Evolutionary conservation across 768 basidiomycete species (phyloP).

Genomic region (Brasilioporus rufonigricans): DNA sequence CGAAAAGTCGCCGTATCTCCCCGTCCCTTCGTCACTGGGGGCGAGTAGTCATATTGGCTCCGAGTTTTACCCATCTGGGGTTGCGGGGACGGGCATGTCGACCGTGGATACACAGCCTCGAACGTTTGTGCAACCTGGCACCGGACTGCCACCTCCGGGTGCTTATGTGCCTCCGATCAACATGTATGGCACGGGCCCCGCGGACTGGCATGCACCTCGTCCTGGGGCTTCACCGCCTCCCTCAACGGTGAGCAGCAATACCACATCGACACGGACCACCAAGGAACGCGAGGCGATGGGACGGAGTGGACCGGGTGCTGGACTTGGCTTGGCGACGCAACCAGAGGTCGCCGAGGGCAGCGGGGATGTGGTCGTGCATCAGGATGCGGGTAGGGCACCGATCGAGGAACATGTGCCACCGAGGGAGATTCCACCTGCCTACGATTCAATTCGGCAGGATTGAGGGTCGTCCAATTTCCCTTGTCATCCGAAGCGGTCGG

Average conservation of each 20-base stretch:
- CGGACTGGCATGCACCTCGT: slow-evolving; percentile 21
- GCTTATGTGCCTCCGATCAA: slow-evolving; percentile 4
- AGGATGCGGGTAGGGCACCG: slow-evolving; percentile 27
- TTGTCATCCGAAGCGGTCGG: background rate
- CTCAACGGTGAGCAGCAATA: slow-evolving; percentile 19
- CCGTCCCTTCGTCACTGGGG: slow-evolving; percentile 1
- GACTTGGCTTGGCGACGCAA: slow-evolving; percentile 21
- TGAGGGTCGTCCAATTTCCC: slow-evolving; percentile 7
- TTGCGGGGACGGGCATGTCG: background rate
- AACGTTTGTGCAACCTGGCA: background rate
- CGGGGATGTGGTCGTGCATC: slow-evolving; percentile 26
- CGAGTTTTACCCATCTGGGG: slow-evolving; percentile 8
- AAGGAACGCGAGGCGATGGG: slow-evolving; percentile 28
- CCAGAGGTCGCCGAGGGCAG: slow-evolving; percentile 20
- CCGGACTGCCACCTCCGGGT: background rate
- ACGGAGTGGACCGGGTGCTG: slow-evolving; percentile 14
- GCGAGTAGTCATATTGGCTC: slow-evolving; percentile 1
- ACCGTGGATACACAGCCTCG: slow-evolving; percentile 8
- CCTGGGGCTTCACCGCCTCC: slow-evolving; percentile 21
- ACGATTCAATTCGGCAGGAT: slow-evolving; percentile 27
- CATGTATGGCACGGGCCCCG: slow-evolving; percentile 12
- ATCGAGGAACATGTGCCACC: slow-evolving; percentile 15
- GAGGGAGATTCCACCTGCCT: slow-evolving; percentile 29
- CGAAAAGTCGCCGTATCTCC: slow-evolving; percentile 8
- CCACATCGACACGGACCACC: slow-evolving; percentile 10